Evolutionary conservation across 371 early-diverging fungal genomes (phyloP).

Genomic region (Saksenaea vasiformis): DNA sequence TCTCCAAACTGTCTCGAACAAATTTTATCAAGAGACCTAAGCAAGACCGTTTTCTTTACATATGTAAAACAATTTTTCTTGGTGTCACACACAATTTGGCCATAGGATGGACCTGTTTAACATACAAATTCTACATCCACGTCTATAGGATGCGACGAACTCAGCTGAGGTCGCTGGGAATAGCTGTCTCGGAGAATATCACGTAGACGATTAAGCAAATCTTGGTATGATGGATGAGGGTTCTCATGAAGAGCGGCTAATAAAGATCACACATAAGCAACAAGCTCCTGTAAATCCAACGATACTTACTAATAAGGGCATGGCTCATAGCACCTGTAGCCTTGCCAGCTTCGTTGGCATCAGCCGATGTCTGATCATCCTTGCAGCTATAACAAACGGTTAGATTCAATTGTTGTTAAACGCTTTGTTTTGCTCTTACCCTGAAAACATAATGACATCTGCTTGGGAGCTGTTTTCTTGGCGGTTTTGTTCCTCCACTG

Average conservation of each 20-base stretch:
- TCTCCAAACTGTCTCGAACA: no score
- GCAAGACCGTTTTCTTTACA: no score
- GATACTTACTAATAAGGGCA: conserved; percentile 57
- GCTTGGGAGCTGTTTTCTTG: conserved; percentile 59
- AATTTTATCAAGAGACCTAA: no score
- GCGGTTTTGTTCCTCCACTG: conserved; percentile 36
- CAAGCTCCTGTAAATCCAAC: not conserved
- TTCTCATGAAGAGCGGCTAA: conserved; percentile 25
- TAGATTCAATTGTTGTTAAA: not conserved
- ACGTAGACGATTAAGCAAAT: conserved; percentile 26
- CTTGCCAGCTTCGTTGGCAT: conserved; percentile 61
- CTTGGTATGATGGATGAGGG: conserved; percentile 31
- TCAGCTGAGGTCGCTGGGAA: conserved; percentile 33
- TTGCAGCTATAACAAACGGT: conserved; percentile 54
- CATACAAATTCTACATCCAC: conserved; percentile 30
- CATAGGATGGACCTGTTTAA: conserved; percentile 9
- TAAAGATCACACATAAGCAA: not conserved
- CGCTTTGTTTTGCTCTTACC: conserved; percentile 20
- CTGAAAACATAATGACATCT: conserved; percentile 84
- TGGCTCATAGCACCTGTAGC: conserved; percentile 87
- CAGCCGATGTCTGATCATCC: conserved; percentile 88
- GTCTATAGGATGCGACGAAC: conserved; percentile 31
- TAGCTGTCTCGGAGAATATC: conserved; percentile 28
- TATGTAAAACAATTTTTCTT: not conserved
- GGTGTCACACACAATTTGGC: not conserved